Conservation (phyloP, 371 early-diverging fungal species). For the Nosema bombycis region DNA sequence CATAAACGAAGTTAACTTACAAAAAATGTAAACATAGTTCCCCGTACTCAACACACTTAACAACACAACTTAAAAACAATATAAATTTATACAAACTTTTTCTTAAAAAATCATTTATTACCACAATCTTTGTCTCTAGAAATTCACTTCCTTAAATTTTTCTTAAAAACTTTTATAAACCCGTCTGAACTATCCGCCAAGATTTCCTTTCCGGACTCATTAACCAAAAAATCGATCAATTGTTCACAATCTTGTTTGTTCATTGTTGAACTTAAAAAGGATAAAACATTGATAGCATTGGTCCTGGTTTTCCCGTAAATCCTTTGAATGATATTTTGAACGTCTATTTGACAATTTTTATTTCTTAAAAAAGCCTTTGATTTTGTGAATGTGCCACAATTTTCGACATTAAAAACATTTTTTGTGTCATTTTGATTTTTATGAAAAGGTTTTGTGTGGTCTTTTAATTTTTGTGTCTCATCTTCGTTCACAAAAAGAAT, state of each 20-base stretch:
- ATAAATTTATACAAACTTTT: too few species aligned
- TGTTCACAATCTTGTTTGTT: slow-evolving; percentile 23
- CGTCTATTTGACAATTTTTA: slow-evolving; percentile 20
- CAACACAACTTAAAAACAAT: too few species aligned
- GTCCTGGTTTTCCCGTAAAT: slow-evolving; percentile 41
- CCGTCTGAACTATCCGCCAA: slow-evolving; percentile 57
- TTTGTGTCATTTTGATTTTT: neutral
- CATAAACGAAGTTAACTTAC: too few species aligned
- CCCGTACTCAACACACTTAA: too few species aligned
- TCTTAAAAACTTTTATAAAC: slow-evolving; percentile 46
- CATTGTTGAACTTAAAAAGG: slow-evolving; percentile 19
- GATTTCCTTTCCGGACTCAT: slow-evolving; percentile 45
- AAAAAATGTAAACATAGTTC: too few species aligned
- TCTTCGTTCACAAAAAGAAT: neutral
- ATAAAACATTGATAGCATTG: slow-evolving; percentile 33
- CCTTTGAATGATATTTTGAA: slow-evolving; percentile 31
- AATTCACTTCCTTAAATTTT: too few species aligned
- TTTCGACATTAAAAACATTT: slow-evolving; percentile 7
- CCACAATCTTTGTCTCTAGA: too few species aligned
- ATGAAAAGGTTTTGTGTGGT: neutral
- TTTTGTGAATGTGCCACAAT: neutral
- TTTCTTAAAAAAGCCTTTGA: slow-evolving; percentile 29
- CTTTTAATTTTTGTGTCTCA: neutral
- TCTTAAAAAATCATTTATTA: too few species aligned
- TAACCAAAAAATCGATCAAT: slow-evolving; percentile 51